These are phyloP conservation scores for Phycomyces nitens DNA, from an alignment of 192 early-diverging fungal species.

Conservation along the genomic window DNA sequence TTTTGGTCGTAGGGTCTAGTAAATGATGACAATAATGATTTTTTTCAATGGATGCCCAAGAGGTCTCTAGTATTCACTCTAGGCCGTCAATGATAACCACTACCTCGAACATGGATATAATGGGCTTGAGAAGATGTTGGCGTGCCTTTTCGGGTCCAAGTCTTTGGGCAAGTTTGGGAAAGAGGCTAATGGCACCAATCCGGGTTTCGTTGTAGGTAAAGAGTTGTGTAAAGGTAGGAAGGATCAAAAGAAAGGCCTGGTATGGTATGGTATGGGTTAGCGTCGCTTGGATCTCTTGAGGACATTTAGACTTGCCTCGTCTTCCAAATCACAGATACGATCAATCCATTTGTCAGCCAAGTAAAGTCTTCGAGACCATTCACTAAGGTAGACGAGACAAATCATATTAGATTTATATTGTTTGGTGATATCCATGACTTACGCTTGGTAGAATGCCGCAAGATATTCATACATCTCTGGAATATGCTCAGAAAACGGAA, in stretches of 20 bases:
- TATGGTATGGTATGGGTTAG: neutral
- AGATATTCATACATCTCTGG: conserved; percentile 58
- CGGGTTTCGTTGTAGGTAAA: conserved; percentile 45
- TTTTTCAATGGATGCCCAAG: no score
- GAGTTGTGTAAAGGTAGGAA: conserved; percentile 51
- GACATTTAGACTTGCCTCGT: conserved; percentile 22
- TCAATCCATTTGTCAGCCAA: conserved; percentile 49
- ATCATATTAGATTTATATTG: no score
- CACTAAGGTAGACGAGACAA: no score
- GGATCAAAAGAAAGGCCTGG: conserved; percentile 51
- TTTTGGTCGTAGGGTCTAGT: conserved; percentile 43
- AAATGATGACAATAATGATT: conserved; percentile 6
- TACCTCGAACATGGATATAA: conserved; percentile 60
- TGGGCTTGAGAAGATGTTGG: conserved; percentile 49
- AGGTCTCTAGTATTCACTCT: neutral
- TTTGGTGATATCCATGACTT: no score
- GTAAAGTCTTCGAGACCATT: conserved; percentile 33
- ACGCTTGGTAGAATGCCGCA: conserved; percentile 49
- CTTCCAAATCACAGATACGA: conserved; percentile 42
- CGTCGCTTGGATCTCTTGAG: neutral
- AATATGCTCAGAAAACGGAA: conserved; percentile 45
- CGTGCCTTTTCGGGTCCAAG: conserved; percentile 48
- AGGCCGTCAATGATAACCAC: neutral
- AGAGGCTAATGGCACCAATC: conserved; percentile 43
- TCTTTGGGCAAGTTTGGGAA: conserved; percentile 49